Evolutionary conservation across 495 filamentous ascomycete genomes (phyloP).

Genomic region (Aspergillus conjunctus): DNA sequence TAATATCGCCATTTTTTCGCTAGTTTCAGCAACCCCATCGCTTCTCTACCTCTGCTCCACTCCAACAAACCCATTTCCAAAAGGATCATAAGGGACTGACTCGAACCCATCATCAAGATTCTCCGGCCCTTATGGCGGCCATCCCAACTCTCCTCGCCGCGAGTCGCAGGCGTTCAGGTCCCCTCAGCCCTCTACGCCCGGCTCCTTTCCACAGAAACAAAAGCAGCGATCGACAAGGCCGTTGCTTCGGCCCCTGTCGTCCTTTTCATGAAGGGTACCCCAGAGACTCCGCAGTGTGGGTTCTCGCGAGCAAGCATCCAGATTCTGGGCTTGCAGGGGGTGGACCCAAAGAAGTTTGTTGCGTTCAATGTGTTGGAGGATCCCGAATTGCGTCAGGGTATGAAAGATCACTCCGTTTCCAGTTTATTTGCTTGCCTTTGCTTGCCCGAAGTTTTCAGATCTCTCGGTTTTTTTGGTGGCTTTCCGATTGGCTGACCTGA

Average conservation of each 20-base stretch:
- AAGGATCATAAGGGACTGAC: neutral
- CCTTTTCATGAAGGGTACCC: slow-evolving; percentile 98
- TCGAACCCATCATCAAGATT: neutral
- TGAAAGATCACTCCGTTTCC: neutral
- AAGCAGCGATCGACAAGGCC: slow-evolving; percentile 82
- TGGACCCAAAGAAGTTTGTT: slow-evolving; percentile 93
- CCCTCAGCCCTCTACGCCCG: slow-evolving; percentile 53
- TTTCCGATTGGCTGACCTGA: slow-evolving; percentile 7
- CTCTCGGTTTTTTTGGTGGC: neutral
- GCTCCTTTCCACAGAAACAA: slow-evolving; percentile 74
- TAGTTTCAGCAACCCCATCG: too few species aligned
- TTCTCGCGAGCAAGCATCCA: slow-evolving; percentile 96
- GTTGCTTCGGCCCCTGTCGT: slow-evolving; percentile 85
- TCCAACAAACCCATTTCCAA: too few species aligned
- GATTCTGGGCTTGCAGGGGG: slow-evolving; percentile 90
- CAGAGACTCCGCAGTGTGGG: slow-evolving; percentile 95
- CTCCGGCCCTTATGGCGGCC: slow-evolving; percentile 5
- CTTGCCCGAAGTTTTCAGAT: neutral
- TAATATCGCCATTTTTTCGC: neutral
- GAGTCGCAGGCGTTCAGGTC: slow-evolving; percentile 31
- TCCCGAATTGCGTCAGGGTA: slow-evolving; percentile 81
- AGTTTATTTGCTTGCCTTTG: neutral
- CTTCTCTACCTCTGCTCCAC: neutral
- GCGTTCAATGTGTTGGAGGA: slow-evolving; percentile 97
- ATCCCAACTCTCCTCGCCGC: slow-evolving; percentile 8